Evolutionary conservation across 805 yeast species (phyloP).

Genomic region (Zygosaccharomyces bisporus): DNA sequence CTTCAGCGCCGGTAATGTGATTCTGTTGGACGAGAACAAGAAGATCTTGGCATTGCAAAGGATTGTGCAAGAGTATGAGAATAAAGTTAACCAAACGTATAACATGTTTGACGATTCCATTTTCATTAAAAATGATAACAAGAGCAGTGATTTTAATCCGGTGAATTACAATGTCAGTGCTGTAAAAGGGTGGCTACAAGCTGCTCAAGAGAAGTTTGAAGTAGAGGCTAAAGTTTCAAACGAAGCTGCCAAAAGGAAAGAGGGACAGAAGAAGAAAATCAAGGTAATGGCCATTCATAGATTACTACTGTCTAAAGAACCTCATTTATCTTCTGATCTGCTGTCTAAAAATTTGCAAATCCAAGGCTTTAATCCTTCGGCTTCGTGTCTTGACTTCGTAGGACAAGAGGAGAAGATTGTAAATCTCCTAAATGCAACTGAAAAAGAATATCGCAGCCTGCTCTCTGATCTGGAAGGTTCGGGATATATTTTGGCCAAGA

Average conservation of each 20-base stretch:
- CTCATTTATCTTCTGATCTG: slow-evolving; percentile 76
- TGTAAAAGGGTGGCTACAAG: slow-evolving; percentile 32
- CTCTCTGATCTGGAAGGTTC: slow-evolving; percentile 36
- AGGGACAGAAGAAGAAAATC: slow-evolving; percentile 33
- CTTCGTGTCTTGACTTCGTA: slow-evolving; percentile 32
- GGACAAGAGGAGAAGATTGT: slow-evolving; percentile 37
- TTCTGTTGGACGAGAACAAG: slow-evolving; percentile 64
- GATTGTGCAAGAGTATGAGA: slow-evolving; percentile 68
- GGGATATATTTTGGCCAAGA: slow-evolving; percentile 65
- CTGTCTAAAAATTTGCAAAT: slow-evolving; percentile 54
- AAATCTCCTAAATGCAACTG: slow-evolving; percentile 46
- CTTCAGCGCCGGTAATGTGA: slow-evolving; percentile 90
- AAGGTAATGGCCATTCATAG: slow-evolving; percentile 64
- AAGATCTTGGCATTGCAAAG: slow-evolving; percentile 74
- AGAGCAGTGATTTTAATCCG: slow-evolving; percentile 5
- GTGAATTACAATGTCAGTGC: slow-evolving; percentile 12
- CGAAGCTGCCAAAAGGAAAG: slow-evolving; percentile 5
- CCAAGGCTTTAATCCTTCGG: slow-evolving; percentile 46
- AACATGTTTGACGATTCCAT: slow-evolving; percentile 52
- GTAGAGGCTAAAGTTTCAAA: slow-evolving; percentile 10
- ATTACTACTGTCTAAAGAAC: slow-evolving; percentile 59
- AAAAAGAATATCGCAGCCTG: slow-evolving; percentile 40
- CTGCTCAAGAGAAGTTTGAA: slow-evolving; percentile 18
- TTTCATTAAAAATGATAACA: slow-evolving; percentile 32
- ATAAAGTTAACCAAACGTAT: slow-evolving; percentile 70